Base-by-base conservation (phyloP, 139 green algal genomes). In the Ostreobium quekettii region DNA sequence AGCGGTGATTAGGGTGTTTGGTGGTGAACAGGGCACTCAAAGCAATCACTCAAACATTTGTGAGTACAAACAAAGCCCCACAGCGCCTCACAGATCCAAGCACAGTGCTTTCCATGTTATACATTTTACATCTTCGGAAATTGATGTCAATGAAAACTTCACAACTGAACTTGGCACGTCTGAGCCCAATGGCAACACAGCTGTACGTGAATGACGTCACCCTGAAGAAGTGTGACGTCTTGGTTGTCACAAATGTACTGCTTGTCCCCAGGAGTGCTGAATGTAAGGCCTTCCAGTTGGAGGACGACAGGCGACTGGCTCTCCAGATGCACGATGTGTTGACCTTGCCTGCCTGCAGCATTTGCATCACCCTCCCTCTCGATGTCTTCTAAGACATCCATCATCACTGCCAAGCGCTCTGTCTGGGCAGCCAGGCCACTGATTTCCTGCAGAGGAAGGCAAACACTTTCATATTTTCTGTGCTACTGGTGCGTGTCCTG, bases 371-470 rank as follows among this genome's bases (percentile, higher is more conserved):
- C 32, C 15, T 39, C 59, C 29, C 7, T 42, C 11, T 66, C 59
- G 32, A 47, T 66, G 11, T n/a, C 5, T 11, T 66, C 30, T 33
- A 66, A 48, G 30, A 71, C 48, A 32, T 46, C 48, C 26, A 83
- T 63, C 37, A 88, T 65, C 1, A 61, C 67, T 49, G 89, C 73
- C 29, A 93, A 71, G 49, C 87, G 83, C 63, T 91, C 80, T 26
- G 83, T 85, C 42, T 89, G 71, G 0, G 87, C 85, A 7, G 84
- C 83, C 8, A 93, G 72, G n/a, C 72, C 69, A 57, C 48, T 80
- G 60, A 93, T 70, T n/a, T 70, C 36, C 4, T 66, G 39, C 48
- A 93, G 72, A 24, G 78, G 11, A 62, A 29, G 33, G 7, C 53
- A 62, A 7, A 35, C 7, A 15, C 33, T 62, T 62, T 62, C n/a